phyloP scores from a whole-genome alignment of 352 stramenopile genomes.

The Pythium coloratum region DNA sequence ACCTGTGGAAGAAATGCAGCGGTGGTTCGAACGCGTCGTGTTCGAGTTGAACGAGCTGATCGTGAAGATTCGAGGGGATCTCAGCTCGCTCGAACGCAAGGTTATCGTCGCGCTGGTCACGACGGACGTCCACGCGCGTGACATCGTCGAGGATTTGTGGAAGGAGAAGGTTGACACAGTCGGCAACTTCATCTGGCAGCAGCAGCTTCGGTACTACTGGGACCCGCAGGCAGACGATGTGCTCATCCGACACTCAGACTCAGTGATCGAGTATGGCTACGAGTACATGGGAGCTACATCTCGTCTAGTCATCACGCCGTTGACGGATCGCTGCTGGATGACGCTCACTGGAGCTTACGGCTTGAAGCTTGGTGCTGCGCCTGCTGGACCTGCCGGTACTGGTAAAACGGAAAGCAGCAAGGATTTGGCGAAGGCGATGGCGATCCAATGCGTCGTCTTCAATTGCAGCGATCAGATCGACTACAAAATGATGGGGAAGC shows the following conservation, averaged over 20 bases:
- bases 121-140: constrained; percentile 90
- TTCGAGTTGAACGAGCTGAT: constrained; percentile 91
- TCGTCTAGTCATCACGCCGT: constrained; percentile 79
- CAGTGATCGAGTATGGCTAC: constrained; percentile 91
- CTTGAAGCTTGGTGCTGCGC: constrained; percentile 92
- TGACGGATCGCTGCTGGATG: constrained; percentile 96
- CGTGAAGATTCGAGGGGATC: constrained; percentile 89
- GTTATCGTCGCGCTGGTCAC: constrained; percentile 94
- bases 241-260: constrained; percentile 87
- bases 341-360: constrained; percentile 94
- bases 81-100: constrained; percentile 88
- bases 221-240: constrained; percentile 87
- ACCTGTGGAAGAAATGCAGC: constrained; percentile 52
- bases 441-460: constrained; percentile 94
- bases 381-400: constrained; percentile 92
- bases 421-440: constrained; percentile 93
- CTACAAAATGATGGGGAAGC: constrained; percentile 97
- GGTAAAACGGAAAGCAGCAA: constrained; percentile 97
- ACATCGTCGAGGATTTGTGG: constrained; percentile 84
- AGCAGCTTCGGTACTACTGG: constrained; percentile 95
- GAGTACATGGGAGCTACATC: constrained; percentile 95
- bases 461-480: constrained; percentile 96
- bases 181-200: constrained; percentile 94
- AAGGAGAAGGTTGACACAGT: constrained; percentile 64
- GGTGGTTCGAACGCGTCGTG: constrained; percentile 73